Conservation (phyloP, 495 filamentous ascomycete species). For the Coniosporium apollinis region DNA sequence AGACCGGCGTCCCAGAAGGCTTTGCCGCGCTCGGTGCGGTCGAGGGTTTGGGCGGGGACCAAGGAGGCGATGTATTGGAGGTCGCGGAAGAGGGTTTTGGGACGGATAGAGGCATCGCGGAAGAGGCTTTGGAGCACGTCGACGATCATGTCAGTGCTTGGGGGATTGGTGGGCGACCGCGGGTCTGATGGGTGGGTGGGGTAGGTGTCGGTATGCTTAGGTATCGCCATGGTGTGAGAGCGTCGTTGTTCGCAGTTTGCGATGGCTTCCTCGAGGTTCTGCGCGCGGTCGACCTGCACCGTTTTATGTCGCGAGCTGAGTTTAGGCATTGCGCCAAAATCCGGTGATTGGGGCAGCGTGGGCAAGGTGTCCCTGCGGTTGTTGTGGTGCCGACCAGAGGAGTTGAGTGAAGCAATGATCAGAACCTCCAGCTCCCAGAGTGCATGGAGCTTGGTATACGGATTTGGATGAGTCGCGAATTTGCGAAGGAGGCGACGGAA, state of each 20-base stretch:
- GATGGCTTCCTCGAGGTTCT: constrained; percentile 43
- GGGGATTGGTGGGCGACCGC: constrained; percentile 12
- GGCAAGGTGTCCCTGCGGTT: constrained; percentile 17
- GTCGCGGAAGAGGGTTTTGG: constrained; percentile 85
- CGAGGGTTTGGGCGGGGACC: constrained; percentile 61
- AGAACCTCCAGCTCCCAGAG: constrained; percentile 69
- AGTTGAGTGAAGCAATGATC: constrained; percentile 57
- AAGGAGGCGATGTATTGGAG: constrained; percentile 91
- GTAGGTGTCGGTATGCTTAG: constrained; percentile 13
- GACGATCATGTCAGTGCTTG: constrained; percentile 55
- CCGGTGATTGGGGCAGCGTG: constrained; percentile 20
- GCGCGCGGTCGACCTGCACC: constrained; percentile 16
- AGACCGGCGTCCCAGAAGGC: constrained; percentile 90
- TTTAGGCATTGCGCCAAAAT: constrained; percentile 17
- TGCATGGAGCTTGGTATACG: constrained; percentile 68
- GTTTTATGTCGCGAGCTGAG: constrained; percentile 18
- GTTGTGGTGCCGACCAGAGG: constrained; percentile 18
- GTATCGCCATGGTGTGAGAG: constrained; percentile 30
- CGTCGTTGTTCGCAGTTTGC: constrained; percentile 54
- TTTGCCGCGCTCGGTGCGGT: constrained; percentile 73
- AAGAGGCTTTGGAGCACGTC: constrained; percentile 67
- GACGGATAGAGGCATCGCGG: constrained; percentile 56
- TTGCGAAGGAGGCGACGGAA: constrained; percentile 68
- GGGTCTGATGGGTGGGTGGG: constrained; percentile 9
- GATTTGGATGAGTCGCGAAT: constrained; percentile 83